Base-by-base conservation (phyloP, 1,284 basidiomycete species). In the Pseudozyma hubeiensis region DNA sequence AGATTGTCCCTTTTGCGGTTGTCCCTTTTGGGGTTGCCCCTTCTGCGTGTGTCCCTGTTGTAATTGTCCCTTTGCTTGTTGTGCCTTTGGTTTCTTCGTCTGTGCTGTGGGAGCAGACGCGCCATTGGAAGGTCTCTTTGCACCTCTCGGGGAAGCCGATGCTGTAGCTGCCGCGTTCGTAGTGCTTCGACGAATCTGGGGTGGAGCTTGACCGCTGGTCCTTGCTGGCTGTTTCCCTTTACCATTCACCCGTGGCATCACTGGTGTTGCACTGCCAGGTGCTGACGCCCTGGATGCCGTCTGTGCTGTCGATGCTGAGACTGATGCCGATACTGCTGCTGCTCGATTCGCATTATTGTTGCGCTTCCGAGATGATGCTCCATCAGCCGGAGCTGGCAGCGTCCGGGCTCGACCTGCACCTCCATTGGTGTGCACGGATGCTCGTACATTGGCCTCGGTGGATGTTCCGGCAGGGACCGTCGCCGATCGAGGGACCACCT, bases 151-250 rank as follows among this genome's bases (percentile, higher is more conserved):
- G 1, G 51, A 37, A 19, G 19, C 30, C 19, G 16, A n/a, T 16
- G 65, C 17, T 7, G 17, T 37, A 10, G 48, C 31, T 5, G 44
- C 30, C 7, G 53, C 46, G 7, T 43, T 37, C 11, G 34, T 33
- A 19, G 16, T 46, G 17, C 52, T 49, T 44, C 41, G 49, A 6
- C 59, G 64, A 17, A 68, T 68, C 30, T 63, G 45, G 14, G 65
- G 65, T 39, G 65, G 65, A 14, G 34, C 31, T 45, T 50, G 51
- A 11, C 44, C 55, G 8, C 43, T 48, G 10, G 24, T 40, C 29
- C 37, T 48, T 10, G 2, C 14, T 5, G 7, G 43, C n/a, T 51
- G 4, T 54, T 58, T 41, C 43, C 53, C 9, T 48, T 58, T 16
- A 39, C 50, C 16, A n/a, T 41, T 9, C 14, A 14, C 35, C 35